Evolutionary conservation across 257 asterid species (phyloP).

Genomic region (Solanum paucissectum): DNA sequence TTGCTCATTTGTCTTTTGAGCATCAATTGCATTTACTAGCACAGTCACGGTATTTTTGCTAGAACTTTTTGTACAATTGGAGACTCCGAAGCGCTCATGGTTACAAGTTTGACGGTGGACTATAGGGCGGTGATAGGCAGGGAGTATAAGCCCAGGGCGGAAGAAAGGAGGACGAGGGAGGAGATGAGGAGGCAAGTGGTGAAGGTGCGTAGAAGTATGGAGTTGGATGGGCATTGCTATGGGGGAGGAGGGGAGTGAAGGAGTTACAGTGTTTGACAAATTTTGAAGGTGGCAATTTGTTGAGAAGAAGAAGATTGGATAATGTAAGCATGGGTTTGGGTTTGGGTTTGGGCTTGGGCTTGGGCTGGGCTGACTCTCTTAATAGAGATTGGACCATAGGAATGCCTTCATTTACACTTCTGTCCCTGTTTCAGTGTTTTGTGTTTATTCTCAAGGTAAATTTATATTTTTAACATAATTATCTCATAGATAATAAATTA

Average conservation of each 20-base stretch:
- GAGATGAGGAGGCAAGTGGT: constrained; percentile 24
- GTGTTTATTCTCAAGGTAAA: neutral
- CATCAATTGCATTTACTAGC: neutral
- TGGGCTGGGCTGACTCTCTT: neutral
- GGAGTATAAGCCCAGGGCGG: constrained; percentile 12
- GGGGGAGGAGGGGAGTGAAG: neutral
- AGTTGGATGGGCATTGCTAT: constrained; percentile 42
- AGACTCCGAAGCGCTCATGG: constrained; percentile 19
- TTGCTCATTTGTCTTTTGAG: neutral
- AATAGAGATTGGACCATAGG: neutral
- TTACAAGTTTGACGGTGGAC: constrained; percentile 9
- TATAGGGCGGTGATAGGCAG: constrained; percentile 11
- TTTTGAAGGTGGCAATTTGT: neutral
- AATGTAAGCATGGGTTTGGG: neutral
- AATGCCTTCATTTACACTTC: neutral
- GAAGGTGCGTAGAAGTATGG: constrained; percentile 18
- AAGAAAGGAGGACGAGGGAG: constrained; percentile 2
- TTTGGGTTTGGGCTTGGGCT: neutral
- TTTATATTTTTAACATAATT: too few species aligned
- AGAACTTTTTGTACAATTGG: constrained; percentile 10
- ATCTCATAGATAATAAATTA: too few species aligned
- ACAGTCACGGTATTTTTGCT: neutral
- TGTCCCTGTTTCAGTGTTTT: neutral
- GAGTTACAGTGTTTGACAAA: neutral
- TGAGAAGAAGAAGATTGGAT: neutral